phyloP scores from a whole-genome alignment of 108 stramenopile genomes.

The Cyclotella baltica region DNA sequence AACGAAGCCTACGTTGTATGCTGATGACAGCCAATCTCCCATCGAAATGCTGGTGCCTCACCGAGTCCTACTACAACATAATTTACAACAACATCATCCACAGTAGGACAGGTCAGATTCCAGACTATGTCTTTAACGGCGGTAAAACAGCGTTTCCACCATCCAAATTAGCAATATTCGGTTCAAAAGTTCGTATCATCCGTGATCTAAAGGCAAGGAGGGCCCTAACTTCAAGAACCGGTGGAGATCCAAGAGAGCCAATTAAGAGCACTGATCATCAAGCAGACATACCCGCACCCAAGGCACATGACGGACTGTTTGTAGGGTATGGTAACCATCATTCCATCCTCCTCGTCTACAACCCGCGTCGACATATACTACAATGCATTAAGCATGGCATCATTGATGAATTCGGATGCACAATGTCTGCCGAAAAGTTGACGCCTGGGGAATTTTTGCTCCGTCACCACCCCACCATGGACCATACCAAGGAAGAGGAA shows the following conservation, averaged over 20 bases:
- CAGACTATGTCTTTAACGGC: neutral
- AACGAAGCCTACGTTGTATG: neutral
- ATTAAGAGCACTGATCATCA: neutral
- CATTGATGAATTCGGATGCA: conserved; percentile 1
- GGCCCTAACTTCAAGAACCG: neutral
- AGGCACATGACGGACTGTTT: neutral
- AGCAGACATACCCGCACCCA: too few species aligned
- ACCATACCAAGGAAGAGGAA: neutral
- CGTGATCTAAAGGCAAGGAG: neutral
- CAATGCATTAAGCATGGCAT: neutral
- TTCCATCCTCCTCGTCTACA: neutral
- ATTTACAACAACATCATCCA: neutral
- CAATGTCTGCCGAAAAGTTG: neutral
- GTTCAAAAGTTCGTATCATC: neutral
- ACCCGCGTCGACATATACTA: neutral
- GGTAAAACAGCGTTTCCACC: neutral
- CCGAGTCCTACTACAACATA: neutral
- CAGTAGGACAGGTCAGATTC: neutral
- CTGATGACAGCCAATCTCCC: neutral
- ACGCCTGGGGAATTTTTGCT: conserved; percentile 1
- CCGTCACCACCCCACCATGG: neutral
- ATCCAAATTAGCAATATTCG: neutral
- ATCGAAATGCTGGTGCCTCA: neutral
- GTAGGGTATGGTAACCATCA: neutral
- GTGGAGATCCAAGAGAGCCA: neutral